Percentiles rank a stretch among this genome's conserved stretches.
phyloP scores from a whole-genome alignment of 1,284 basidiomycete genomes.

The Apiotrichum veenhuisii region DNA sequence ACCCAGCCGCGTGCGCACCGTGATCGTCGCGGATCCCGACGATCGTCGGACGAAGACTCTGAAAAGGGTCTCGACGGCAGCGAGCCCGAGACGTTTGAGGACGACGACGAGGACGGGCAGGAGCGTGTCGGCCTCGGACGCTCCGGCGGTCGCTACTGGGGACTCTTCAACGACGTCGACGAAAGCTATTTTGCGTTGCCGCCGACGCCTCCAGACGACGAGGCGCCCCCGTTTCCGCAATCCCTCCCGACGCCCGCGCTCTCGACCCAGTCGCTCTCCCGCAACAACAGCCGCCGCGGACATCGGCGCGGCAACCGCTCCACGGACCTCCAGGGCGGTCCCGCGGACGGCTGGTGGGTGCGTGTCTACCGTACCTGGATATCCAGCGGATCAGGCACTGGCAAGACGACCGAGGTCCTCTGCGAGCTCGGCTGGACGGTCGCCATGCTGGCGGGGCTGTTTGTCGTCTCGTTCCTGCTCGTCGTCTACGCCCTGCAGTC shows the following conservation, averaged over 20 bases:
- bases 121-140: constrained; percentile 3
- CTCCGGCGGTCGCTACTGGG: constrained; percentile 32
- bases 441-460: constrained; percentile 36
- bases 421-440: constrained; percentile 48
- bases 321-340: constrained; percentile 6
- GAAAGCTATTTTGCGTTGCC: constrained; percentile 36
- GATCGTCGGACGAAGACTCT: constrained; percentile 33
- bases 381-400: constrained; percentile 21
- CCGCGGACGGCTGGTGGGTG: constrained; percentile 20
- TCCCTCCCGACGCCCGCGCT: constrained; percentile 48
- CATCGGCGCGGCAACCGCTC: constrained; percentile 6
- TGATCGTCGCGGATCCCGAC: constrained; percentile 9
- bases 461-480: constrained; percentile 41
- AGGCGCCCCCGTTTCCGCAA: constrained; percentile 14
- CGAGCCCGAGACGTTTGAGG: constrained; percentile 29
- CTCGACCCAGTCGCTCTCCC: constrained; percentile 39
- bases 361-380: constrained; percentile 19
- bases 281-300: constrained; percentile 10
- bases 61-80: constrained; percentile 44
- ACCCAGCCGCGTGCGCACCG: constrained; percentile 4
- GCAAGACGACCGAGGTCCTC: constrained; percentile 43
- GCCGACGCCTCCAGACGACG: constrained; percentile 32
- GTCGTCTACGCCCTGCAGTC: constrained; percentile 41
- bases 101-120: constrained; percentile 12
- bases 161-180: constrained; percentile 21